Percentiles rank a stretch among this genome's conserved stretches.
These are phyloP conservation scores for Pyrenophora seminiperda DNA, from an alignment of 2,329 filamentous ascomycete genomes.

Conservation along the genomic window DNA sequence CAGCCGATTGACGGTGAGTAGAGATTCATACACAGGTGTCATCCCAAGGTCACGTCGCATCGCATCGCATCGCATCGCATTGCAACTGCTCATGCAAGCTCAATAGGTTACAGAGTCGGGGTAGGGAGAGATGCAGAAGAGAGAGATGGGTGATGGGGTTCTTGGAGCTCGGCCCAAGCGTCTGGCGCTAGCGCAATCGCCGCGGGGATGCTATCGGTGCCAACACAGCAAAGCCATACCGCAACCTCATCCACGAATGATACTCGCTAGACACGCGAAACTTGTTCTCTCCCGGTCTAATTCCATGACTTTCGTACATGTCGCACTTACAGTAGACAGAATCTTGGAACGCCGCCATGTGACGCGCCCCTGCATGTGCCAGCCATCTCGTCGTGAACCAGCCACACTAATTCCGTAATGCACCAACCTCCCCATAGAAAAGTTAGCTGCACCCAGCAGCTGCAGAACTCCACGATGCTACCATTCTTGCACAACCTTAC, in stretches of 20 bases:
- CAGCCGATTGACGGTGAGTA: no score
- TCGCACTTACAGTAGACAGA: conserved; percentile 24
- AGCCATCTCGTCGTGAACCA: no score
- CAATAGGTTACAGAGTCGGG: no score
- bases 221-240: conserved; percentile 19
- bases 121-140: no score
- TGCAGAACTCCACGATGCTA: conserved; percentile 28
- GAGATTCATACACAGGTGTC: no score
- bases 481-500: conserved; percentile 35
- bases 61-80: no score
- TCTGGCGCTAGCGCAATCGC: conserved; percentile 11
- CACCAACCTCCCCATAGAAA: conserved; percentile 39
- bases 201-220: conserved; percentile 15
- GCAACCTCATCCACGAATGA: conserved; percentile 15
- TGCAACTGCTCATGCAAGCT: no score
- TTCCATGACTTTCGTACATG: conserved; percentile 14
- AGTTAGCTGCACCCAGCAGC: conserved; percentile 24
- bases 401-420: conserved; percentile 2
- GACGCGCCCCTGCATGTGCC: background rate
- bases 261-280: conserved; percentile 5
- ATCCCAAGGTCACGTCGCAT: no score
- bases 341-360: background rate
- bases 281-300: conserved; percentile 9
- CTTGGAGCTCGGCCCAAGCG: background rate
- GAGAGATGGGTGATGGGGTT: background rate